Conservation (phyloP, 2,329 filamentous ascomycete species). For the Xylaria polymorpha region DNA sequence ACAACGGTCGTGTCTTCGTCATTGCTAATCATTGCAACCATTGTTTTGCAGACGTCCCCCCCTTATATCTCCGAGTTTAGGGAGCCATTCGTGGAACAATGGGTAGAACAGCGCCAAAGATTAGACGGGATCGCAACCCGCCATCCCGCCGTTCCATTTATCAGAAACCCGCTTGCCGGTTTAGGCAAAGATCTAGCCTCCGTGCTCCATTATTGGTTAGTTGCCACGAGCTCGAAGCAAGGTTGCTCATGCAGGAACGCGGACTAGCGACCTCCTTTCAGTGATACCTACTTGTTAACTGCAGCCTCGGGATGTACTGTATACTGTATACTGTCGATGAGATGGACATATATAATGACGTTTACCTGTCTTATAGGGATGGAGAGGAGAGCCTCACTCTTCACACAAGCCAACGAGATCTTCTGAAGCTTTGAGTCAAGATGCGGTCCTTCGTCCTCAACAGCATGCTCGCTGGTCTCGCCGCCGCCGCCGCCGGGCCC, state of each 20-base stretch:
- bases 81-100: constrained; percentile 34
- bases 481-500: constrained; percentile 31
- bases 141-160: constrained; percentile 17
- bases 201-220: constrained; percentile 38
- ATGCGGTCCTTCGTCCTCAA: constrained; percentile 37
- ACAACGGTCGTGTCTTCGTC: not conserved
- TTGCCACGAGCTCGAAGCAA: constrained; percentile 7
- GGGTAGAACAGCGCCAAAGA: constrained; percentile 5
- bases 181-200: constrained; percentile 30
- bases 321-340: not conserved
- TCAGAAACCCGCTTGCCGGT: constrained; percentile 32
- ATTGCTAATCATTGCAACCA: not conserved
- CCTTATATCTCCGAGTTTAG: constrained; percentile 18
- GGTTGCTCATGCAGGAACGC: constrained; percentile 24
- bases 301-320: not conserved
- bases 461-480: constrained; percentile 29
- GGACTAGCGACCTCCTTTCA: constrained; percentile 36
- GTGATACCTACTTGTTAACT: not conserved
- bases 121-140: constrained; percentile 19
- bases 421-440: constrained; percentile 24
- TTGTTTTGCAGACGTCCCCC: not conserved
- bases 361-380: not conserved
- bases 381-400: constrained; percentile 9
- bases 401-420: constrained; percentile 14
- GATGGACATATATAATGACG: constrained; percentile 30